phyloP scores from a whole-genome alignment of 2,329 filamentous ascomycete genomes.

The Fusarium solani-melongenae region DNA sequence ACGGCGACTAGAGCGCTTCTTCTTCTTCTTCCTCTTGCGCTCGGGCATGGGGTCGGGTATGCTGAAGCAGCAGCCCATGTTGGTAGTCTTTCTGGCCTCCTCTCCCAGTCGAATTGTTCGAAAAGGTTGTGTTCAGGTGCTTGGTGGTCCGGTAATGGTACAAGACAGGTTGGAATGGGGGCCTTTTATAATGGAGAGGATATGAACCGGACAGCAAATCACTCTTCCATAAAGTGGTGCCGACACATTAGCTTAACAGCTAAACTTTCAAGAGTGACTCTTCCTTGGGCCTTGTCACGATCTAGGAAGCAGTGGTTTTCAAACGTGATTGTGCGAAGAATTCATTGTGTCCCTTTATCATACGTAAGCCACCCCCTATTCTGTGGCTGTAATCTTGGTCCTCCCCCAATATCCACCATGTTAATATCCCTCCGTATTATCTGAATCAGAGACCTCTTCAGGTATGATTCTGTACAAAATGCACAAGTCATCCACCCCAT shows the following conservation, averaged over 20 bases:
- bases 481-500: not conserved
- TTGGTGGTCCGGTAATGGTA: not conserved
- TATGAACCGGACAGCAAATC: not conserved
- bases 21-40: not conserved
- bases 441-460: not conserved
- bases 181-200: not conserved
- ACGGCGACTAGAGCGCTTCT: not conserved
- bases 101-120: not conserved
- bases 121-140: not conserved
- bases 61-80: constrained; percentile 24
- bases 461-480: not conserved
- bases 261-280: not conserved
- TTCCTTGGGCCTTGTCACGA: not conserved
- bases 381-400: not conserved
- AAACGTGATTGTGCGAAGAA: not conserved
- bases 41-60: not conserved
- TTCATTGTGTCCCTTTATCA: not conserved
- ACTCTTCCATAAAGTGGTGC: not conserved
- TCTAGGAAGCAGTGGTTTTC: not conserved
- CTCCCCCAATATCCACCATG: not conserved
- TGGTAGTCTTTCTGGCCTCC: not conserved
- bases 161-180: not conserved
- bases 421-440: not conserved
- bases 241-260: not conserved
- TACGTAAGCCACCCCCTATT: not conserved